Conservation (phyloP, 169 alveolate genomes). For the Plasmodium gaboni region DNA sequence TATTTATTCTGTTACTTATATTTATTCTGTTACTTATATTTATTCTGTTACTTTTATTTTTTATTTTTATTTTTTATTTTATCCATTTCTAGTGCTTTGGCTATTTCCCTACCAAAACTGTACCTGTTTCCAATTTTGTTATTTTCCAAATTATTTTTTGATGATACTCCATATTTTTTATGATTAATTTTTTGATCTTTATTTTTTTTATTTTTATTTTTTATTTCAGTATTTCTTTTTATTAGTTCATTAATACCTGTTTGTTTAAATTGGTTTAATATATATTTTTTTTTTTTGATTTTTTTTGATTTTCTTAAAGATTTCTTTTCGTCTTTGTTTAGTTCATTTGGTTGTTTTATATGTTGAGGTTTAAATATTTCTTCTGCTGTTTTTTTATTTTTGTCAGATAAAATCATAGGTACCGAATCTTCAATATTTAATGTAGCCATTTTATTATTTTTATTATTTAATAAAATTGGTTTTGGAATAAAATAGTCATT, state of each 20-base stretch:
- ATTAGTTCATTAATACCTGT: conserved; percentile 26
- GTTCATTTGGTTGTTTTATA: conserved; percentile 23
- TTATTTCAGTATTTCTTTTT: conserved; percentile 34
- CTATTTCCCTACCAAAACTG: conserved; percentile 15
- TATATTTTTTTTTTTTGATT: conserved; percentile 33
- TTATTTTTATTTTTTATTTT: neutral
- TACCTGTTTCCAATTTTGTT: conserved; percentile 4
- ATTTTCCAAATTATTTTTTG: conserved; percentile 10
- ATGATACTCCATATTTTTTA: conserved; percentile 41
- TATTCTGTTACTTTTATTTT: neutral
- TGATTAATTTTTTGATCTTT: conserved; percentile 46
- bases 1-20: too few relatives aligned
- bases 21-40: too few relatives aligned
- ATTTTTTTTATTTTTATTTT: conserved; percentile 22
- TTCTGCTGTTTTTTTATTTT: conserved; percentile 55
- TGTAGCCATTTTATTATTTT: conserved; percentile 14
- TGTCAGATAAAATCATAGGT: conserved; percentile 42
- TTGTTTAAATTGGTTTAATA: conserved; percentile 16
- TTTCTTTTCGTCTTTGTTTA: conserved; percentile 45
- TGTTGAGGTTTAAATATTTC: conserved; percentile 16
- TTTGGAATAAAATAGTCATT: conserved; percentile 84
- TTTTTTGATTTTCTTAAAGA: conserved; percentile 43
- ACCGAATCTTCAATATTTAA: conserved; percentile 50
- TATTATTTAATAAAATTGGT: conserved; percentile 33
- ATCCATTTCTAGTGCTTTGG: conserved; percentile 31